Evolutionary conservation across 2,329 filamentous ascomycete genomes (phyloP).

Genomic region (Fusarium sublunatum): DNA sequence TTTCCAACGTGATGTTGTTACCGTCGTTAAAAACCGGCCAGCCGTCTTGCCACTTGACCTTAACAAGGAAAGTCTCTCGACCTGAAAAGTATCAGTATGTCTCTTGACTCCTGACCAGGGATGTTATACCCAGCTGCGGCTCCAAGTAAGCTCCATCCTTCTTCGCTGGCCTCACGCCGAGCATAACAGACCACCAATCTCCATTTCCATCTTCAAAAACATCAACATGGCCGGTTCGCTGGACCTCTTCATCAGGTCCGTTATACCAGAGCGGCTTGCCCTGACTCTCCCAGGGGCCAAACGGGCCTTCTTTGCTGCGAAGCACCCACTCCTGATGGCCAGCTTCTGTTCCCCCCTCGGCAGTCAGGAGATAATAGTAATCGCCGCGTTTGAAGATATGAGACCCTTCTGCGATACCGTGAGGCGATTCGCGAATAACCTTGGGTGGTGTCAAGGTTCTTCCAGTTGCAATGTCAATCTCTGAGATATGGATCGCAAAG

Average conservation of each 20-base stretch:
- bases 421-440: slow-evolving; percentile 52
- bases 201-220: slow-evolving; percentile 41
- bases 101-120: accelerated
- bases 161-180: slow-evolving; percentile 37
- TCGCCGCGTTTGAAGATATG: slow-evolving; percentile 42
- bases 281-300: slow-evolving; percentile 62
- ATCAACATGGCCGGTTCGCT: slow-evolving; percentile 51
- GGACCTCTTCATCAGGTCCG: slow-evolving; percentile 59
- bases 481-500: slow-evolving; percentile 61
- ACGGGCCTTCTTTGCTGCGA: slow-evolving; percentile 56
- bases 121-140: slow-evolving; percentile 36
- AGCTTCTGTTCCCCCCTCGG: slow-evolving; percentile 44
- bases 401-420: slow-evolving; percentile 57
- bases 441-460: slow-evolving; percentile 52
- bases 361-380: slow-evolving; percentile 44
- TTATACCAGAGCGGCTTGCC: slow-evolving; percentile 50
- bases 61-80: slow-evolving; percentile 43
- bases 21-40: slow-evolving; percentile 44
- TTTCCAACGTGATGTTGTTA: slow-evolving; percentile 39
- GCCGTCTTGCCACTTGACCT: slow-evolving; percentile 41
- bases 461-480: slow-evolving; percentile 57
- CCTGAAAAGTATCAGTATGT: slow-evolving; percentile 27
- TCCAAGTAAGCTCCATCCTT: slow-evolving; percentile 27
- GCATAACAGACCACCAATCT: slow-evolving; percentile 41
- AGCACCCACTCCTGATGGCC: slow-evolving; percentile 65